phyloP scores from a whole-genome alignment of 176 grass and related monocot genomes.

The Rhipidocladum racemiflorum region DNA sequence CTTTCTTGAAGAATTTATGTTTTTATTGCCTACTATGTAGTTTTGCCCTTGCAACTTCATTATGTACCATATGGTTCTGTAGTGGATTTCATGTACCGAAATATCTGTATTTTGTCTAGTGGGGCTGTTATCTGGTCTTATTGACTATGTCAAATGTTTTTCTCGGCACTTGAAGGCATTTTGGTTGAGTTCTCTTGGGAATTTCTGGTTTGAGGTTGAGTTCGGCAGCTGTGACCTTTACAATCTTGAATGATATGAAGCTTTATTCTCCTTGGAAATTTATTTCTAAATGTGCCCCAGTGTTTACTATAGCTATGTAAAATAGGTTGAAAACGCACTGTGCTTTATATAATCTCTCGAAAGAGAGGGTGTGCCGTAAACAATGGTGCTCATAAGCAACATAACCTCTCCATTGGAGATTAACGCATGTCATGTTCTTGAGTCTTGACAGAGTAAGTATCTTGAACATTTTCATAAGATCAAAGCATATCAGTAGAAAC shows the following conservation, averaged over 20 bases:
- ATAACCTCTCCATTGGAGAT: slow-evolving; percentile 4
- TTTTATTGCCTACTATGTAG: slow-evolving; percentile 53
- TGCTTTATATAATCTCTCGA: not conserved
- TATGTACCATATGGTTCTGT: slow-evolving; percentile 48
- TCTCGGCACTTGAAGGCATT: slow-evolving; percentile 18
- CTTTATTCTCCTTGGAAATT: slow-evolving; percentile 19
- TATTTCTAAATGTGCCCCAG: not conserved
- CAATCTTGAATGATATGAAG: slow-evolving; percentile 1
- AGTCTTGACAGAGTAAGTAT: not conserved
- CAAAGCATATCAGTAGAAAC: not conserved
- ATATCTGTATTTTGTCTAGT: slow-evolving; percentile 45
- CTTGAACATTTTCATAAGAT: not conserved
- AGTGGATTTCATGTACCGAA: slow-evolving; percentile 42
- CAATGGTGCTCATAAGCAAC: not conserved
- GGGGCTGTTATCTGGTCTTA: slow-evolving; percentile 35
- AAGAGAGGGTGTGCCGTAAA: not conserved
- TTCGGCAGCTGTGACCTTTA: not conserved
- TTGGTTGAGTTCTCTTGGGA: slow-evolving; percentile 25
- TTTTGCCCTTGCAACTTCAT: slow-evolving; percentile 34
- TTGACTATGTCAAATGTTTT: slow-evolving; percentile 35
- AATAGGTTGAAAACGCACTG: not conserved
- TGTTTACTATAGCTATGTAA: not conserved
- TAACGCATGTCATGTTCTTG: not conserved
- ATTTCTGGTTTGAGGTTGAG: slow-evolving; percentile 31
- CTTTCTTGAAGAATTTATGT: slow-evolving; percentile 52